Conservation (phyloP, 345 rosid genomes). For the Heritiera littoralis region DNA sequence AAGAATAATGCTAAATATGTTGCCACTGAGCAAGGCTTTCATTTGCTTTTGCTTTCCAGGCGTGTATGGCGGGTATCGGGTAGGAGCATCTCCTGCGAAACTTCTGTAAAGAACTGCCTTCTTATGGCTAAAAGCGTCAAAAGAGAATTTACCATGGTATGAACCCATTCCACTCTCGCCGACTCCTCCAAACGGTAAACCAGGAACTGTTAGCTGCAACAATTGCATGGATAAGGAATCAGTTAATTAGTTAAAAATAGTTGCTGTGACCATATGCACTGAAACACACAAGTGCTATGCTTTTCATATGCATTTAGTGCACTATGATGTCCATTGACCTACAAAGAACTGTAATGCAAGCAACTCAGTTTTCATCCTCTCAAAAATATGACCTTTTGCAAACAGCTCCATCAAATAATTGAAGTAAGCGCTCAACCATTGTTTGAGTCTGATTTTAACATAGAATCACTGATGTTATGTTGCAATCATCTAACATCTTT, state of each 20-base stretch:
- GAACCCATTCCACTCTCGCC: constrained; percentile 91
- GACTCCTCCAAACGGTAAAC: constrained; percentile 87
- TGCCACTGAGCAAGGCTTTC: constrained; percentile 52
- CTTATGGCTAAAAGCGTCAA: constrained; percentile 88
- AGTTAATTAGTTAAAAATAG: background rate
- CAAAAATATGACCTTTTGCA: no score
- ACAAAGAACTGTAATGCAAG: background rate
- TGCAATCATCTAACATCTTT: background rate
- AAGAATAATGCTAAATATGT: constrained; percentile 48
- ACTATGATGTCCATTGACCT: background rate
- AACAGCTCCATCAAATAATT: no score
- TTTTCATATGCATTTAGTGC: background rate
- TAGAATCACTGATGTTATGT: no score
- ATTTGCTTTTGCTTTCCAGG: constrained; percentile 48
- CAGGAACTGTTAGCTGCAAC: constrained; percentile 55
- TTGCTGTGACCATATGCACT: background rate
- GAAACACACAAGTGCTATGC: background rate
- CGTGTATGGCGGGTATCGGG: constrained; percentile 84
- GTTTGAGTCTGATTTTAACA: no score
- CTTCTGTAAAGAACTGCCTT: constrained; percentile 70
- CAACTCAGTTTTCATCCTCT: background rate
- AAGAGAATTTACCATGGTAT: constrained; percentile 87
- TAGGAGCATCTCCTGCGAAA: constrained; percentile 55
- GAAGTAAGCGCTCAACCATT: no score
- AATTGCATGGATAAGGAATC: constrained; percentile 1